Evolutionary conservation across 345 rosid species (phyloP), one percentile per base, ranked within the genome.

Genomic region (Moricandia moricandioides): DNA sequence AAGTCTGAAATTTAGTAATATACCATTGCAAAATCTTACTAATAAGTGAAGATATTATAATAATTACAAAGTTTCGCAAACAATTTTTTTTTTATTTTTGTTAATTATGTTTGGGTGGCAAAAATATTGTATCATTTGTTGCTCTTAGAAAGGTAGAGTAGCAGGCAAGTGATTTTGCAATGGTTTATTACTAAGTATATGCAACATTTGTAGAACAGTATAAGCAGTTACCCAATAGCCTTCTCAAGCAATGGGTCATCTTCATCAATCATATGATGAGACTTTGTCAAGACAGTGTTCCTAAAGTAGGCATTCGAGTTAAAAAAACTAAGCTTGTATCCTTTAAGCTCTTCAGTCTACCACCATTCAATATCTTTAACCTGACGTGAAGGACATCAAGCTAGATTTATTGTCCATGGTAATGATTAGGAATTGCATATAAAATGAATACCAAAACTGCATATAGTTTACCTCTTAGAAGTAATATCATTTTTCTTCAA

Each of bases 261-360:
- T 75, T 93, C 98, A 83, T 91, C 98, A 69, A 91, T 88, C 93
- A 91, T 89, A 80, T 93, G 94, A 70, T 91, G 91, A 18, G 92
- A 80, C 87, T 93, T 93, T 1, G 91, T 87, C 88, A 93, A 80
- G 47, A 91, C 82, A 37, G 87, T 6, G 77, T 89, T 88, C 79
- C 83, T 89, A 75, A 91, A 93, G 52, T 60, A 89, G 5, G 96
- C 96, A 78, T 93, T 91, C 4, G 88, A 18, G n/a, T 88, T 90
- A 60, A 91, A 93, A 80, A 78, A 93, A 89, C 59, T 91, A 54
- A 93, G 91, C 76, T 91, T 93, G 85, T 89, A 91, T 56, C 98
- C 97, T 84, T 93, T 91, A 24, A 91, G 96, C 2, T 89, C 91
- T 62, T 84, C 89, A 62, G 87, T 74, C 75, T 87, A 84, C 71